These are phyloP conservation scores for Salvia miltiorrhiza DNA, from an alignment of 257 asterid species.

Conservation along the genomic window DNA sequence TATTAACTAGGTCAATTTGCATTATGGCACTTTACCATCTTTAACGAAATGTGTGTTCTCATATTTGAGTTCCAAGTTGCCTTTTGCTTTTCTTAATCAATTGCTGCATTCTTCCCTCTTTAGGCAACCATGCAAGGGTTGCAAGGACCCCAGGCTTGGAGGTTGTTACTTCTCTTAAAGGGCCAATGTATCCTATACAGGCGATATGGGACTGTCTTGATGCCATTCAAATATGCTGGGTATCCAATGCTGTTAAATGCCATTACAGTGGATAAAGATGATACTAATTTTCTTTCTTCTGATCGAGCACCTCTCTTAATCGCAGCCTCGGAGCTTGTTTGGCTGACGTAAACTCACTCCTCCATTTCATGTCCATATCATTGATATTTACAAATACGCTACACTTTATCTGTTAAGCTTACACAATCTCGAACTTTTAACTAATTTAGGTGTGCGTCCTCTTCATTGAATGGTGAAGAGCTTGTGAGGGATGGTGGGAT, in stretches of 20 bases:
- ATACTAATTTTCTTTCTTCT: constrained; percentile 84
- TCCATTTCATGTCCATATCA: neutral
- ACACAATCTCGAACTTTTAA: constrained; percentile 5
- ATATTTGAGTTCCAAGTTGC: neutral
- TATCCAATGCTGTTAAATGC: constrained; percentile 96
- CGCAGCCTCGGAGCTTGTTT: constrained; percentile 95
- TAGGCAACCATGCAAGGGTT: constrained; percentile 98
- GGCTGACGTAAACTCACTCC: constrained; percentile 73
- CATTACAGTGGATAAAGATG: constrained; percentile 84
- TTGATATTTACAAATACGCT: neutral
- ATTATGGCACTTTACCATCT: neutral
- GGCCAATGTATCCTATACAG: constrained; percentile 95
- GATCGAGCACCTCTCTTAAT: constrained; percentile 88
- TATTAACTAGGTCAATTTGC: constrained; percentile 6
- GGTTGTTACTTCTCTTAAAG: constrained; percentile 79
- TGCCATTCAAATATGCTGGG: constrained; percentile 97
- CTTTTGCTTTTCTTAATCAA: constrained; percentile 10
- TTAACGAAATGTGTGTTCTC: neutral
- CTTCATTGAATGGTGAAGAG: constrained; percentile 96
- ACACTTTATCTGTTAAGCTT: constrained; percentile 1
- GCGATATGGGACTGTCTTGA: constrained; percentile 77
- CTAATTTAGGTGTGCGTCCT: constrained; percentile 74
- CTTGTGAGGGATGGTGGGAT: constrained; percentile 97
- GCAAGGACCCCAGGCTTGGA: constrained; percentile 97
- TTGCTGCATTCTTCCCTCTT: constrained; percentile 16